Base-by-base conservation (phyloP, 2,329 filamentous ascomycete species). In the Microdochium paspali region DNA sequence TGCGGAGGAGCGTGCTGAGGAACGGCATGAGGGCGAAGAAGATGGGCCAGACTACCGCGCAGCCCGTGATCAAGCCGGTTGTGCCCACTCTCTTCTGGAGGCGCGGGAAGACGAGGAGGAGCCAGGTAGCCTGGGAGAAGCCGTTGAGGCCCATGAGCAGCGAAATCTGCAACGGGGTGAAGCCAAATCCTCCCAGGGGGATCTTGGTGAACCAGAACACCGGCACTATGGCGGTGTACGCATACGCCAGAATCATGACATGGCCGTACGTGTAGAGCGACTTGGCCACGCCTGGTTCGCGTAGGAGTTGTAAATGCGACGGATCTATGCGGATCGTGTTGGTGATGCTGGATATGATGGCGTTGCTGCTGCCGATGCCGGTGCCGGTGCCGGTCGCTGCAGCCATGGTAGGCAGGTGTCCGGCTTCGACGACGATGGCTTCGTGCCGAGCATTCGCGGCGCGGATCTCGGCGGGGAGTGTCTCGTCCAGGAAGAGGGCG, bases 201-300 rank as follows among this genome's bases (percentile, higher is more conserved):
- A 84, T 56, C 2, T 73, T 69, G 0, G 82, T 87, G 63, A 76
- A 90, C 66, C 80, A 80, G 59, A 82, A 84, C 1, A 90, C 73
- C 0, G 85, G 82, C 1, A 77, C 59, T 32, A 90, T 70, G 48
- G 85, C 84, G 0, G 86, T 90, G 62, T 84, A 90, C 1, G 79
- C 73, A 51, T 85, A 81, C 0, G 80, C 85, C 3, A 90, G 74
- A 2, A 88, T 62, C 74, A 83, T 82, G 35, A 80, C 71, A 58
- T 87, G 78, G 2, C 71, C 73, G 60, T 84, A 87, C 35, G 82
- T 68, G 58, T 76, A 79, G 2, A 91, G 69, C 1, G 87, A 84
- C 24, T 73, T 68, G n/a, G 64, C 65, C 1, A 91, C 84, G 10
- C 83, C 82, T 0, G 84, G 84, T 0, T 75, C 65, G 32, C 70